Percentiles rank a stretch among this genome's conserved stretches.
These are phyloP conservation scores for Albugo laibachii DNA, from an alignment of 352 stramenopile genomes.

Conservation along the genomic window DNA sequence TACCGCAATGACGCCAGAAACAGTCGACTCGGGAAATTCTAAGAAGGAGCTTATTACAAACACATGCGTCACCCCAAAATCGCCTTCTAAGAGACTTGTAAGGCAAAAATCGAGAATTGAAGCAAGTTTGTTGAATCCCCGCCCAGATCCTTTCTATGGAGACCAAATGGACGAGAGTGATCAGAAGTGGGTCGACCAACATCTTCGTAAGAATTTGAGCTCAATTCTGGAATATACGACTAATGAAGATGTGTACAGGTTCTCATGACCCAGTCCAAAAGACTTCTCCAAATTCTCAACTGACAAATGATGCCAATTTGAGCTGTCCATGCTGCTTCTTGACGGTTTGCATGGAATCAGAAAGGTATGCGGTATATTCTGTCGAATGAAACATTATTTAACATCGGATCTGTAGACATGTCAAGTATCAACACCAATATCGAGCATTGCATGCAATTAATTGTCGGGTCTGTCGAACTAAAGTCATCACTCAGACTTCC, in stretches of 20 bases:
- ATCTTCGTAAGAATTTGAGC: slow-evolving; percentile 18
- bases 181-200: slow-evolving; percentile 45
- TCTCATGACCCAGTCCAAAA: slow-evolving; percentile 2
- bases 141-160: slow-evolving; percentile 41
- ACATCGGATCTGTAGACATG: slow-evolving; percentile 14
- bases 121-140: background rate
- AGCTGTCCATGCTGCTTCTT: slow-evolving; percentile 70
- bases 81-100: too few relatives aligned
- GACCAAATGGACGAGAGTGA: slow-evolving; percentile 37
- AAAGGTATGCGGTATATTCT: slow-evolving; percentile 15
- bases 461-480: slow-evolving; percentile 43
- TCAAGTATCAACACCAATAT: slow-evolving; percentile 52
- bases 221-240: slow-evolving; percentile 1
- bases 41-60: too few relatives aligned
- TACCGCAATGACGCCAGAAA: too few relatives aligned
- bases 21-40: too few relatives aligned
- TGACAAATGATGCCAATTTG: slow-evolving; percentile 30
- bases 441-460: slow-evolving; percentile 36
- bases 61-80: too few relatives aligned
- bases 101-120: too few relatives aligned
- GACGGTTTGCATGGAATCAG: slow-evolving; percentile 50
- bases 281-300: background rate
- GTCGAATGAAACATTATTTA: background rate
- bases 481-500: slow-evolving; percentile 36
- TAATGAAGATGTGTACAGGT: slow-evolving; percentile 3